Conservation (phyloP, 768 basidiomycete species). For the Boletus bicolor region DNA sequence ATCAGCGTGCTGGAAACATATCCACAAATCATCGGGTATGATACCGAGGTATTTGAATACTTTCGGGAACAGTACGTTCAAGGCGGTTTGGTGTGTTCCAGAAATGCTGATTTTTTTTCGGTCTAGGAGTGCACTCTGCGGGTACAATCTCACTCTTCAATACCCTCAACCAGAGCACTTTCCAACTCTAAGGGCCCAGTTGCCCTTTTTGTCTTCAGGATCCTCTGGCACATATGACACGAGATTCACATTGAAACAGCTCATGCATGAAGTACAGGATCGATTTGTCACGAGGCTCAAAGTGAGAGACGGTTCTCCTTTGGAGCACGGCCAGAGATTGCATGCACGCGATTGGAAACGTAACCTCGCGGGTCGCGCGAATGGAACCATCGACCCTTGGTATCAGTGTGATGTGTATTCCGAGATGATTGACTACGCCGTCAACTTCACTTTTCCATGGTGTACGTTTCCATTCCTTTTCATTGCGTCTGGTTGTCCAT, state of each 20-base stretch:
- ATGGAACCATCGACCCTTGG: conserved; percentile 56
- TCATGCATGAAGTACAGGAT: conserved; percentile 11
- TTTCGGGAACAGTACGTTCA: conserved; percentile 31
- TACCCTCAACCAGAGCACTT: conserved; percentile 41
- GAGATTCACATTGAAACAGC: conserved; percentile 4
- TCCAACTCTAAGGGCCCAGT: conserved; percentile 28
- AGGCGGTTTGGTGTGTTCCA: background rate
- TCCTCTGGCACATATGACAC: background rate
- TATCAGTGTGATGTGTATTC: conserved; percentile 59
- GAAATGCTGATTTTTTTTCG: background rate
- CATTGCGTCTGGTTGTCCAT: background rate
- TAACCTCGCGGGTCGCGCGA: conserved; percentile 45
- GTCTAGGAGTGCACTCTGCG: conserved; percentile 48
- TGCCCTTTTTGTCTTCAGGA: rapidly evolving
- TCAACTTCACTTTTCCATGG: conserved; percentile 66
- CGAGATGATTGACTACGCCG: conserved; percentile 63
- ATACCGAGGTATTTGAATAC: conserved; percentile 61
- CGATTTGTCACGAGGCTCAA: conserved; percentile 6
- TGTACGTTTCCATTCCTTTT: conserved; percentile 23
- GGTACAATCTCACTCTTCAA: conserved; percentile 44
- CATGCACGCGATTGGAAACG: conserved; percentile 37
- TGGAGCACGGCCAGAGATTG: conserved; percentile 22
- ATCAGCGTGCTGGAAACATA: conserved; percentile 66
- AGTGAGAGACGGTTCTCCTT: conserved; percentile 13
- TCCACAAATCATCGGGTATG: conserved; percentile 72